Percentiles rank a stretch among this genome's conserved stretches.
These are phyloP conservation scores for Ambispora gerdemannii DNA, from an alignment of 192 early-diverging fungal genomes.

Conservation along the genomic window DNA sequence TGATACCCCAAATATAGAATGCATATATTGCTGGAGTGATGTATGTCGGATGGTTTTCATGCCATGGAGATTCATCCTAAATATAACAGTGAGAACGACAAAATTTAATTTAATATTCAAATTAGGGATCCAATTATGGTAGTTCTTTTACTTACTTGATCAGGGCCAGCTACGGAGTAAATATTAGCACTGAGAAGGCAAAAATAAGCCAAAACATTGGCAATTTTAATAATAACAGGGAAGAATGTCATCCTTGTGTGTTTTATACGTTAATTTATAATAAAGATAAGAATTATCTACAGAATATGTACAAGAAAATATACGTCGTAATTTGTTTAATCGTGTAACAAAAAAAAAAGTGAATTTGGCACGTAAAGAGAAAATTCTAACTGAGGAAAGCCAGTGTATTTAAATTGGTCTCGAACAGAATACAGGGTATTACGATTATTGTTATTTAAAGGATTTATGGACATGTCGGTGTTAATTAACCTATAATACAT, in stretches of 20 bases:
- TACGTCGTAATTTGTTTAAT: too few relatives aligned
- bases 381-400: too few relatives aligned
- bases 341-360: too few relatives aligned
- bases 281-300: neutral
- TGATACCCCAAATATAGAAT: conserved; percentile 58
- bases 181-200: neutral
- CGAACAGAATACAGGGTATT: too few relatives aligned
- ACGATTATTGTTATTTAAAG: too few relatives aligned
- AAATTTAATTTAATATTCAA: too few relatives aligned
- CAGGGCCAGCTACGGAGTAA: neutral
- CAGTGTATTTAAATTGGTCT: too few relatives aligned
- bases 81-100: neutral
- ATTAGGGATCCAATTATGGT: too few relatives aligned
- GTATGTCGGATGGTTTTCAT: conserved; percentile 51
- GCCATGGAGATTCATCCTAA: conserved; percentile 36
- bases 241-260: neutral
- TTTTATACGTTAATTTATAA: neutral
- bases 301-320: neutral
- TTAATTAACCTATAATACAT: too few relatives aligned
- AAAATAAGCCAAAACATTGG: neutral
- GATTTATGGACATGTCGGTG: too few relatives aligned
- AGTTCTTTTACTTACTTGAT: too few relatives aligned
- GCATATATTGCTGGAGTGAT: conserved; percentile 62
- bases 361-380: too few relatives aligned
- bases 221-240: neutral